A percentile compares a stretch with the other conserved stretches of the same genome.
Conservation (phyloP, 192 early-diverging fungal genomes). For the Helicostylum pulchrum region DNA sequence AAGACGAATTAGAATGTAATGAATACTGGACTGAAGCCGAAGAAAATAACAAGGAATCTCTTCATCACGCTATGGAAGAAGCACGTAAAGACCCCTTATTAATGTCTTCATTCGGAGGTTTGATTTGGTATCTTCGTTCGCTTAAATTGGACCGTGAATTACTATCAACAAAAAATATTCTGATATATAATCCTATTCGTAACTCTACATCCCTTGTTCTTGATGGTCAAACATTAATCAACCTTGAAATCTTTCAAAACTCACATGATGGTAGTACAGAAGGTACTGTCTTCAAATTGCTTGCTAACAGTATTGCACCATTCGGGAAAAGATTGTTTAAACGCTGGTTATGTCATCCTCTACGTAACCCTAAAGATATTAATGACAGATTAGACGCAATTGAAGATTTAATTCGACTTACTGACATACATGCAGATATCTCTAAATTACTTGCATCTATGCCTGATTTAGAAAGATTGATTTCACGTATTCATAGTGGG, state of each 20-base stretch:
- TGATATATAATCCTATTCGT: slow-evolving; percentile 79
- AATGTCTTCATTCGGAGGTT: slow-evolving; percentile 42
- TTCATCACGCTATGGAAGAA: slow-evolving; percentile 46
- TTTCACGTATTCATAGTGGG: slow-evolving; percentile 86
- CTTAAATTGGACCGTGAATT: slow-evolving; percentile 86
- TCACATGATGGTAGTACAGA: slow-evolving; percentile 64
- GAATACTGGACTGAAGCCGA: slow-evolving; percentile 55
- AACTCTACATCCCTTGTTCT: slow-evolving; percentile 73
- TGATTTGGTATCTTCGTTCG: slow-evolving; percentile 86
- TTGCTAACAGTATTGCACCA: slow-evolving; percentile 83
- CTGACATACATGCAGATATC: slow-evolving; percentile 50
- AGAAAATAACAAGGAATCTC: slow-evolving; percentile 24
- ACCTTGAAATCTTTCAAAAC: slow-evolving; percentile 90
- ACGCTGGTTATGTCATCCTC: slow-evolving; percentile 88
- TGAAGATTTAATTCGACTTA: slow-evolving; percentile 67
- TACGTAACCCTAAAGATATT: slow-evolving; percentile 65
- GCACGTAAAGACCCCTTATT: slow-evolving; percentile 35
- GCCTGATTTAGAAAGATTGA: slow-evolving; percentile 87
- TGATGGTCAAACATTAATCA: slow-evolving; percentile 90
- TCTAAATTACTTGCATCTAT: slow-evolving; percentile 47
- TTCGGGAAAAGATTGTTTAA: slow-evolving; percentile 83
- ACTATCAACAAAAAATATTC: slow-evolving; percentile 81
- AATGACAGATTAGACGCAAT: slow-evolving; percentile 84
- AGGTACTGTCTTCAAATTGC: slow-evolving; percentile 82
- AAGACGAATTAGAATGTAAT: slow-evolving; percentile 55